Percentiles rank a stretch among this genome's conserved stretches.
Evolutionary conservation across 2,329 filamentous ascomycete genomes (phyloP).

Genomic region (Chaetothyriales sp.): DNA sequence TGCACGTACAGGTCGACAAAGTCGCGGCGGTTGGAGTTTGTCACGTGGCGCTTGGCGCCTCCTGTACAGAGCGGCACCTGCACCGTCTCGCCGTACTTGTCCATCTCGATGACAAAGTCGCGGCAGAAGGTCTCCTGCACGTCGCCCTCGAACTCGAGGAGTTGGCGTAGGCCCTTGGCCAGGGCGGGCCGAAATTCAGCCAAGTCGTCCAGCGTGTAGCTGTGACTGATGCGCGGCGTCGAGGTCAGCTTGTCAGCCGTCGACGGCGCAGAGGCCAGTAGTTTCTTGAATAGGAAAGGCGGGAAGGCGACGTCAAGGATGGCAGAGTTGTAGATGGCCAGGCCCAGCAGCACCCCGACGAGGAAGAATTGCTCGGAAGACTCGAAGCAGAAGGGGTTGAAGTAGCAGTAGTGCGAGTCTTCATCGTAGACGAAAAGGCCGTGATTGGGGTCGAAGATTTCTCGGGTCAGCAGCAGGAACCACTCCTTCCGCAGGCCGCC

Average conservation of each 20-base stretch:
- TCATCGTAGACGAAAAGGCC: conserved; percentile 90
- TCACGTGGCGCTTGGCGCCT: conserved; percentile 63
- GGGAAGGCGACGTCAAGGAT: conserved; percentile 81
- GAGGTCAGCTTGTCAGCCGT: conserved; percentile 43
- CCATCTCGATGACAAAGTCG: conserved; percentile 64
- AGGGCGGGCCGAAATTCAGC: conserved; percentile 67
- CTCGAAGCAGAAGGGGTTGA: conserved; percentile 81
- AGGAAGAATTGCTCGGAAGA: conserved; percentile 85
- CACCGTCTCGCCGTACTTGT: conserved; percentile 58
- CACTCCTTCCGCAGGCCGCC: conserved; percentile 86
- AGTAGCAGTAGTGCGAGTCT: conserved; percentile 81
- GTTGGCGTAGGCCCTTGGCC: conserved; percentile 58
- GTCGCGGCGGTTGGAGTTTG: conserved; percentile 68
- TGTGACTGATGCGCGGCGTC: conserved; percentile 46
- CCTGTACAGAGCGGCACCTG: conserved; percentile 59
- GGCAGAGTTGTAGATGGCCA: conserved; percentile 90
- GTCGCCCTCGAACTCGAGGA: conserved; percentile 73
- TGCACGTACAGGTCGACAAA: conserved; percentile 77
- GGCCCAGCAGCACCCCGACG: conserved; percentile 71
- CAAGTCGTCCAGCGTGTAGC: conserved; percentile 66
- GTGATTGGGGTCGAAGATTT: conserved; percentile 83
- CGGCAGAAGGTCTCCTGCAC: conserved; percentile 68
- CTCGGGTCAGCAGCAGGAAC: conserved; percentile 76
- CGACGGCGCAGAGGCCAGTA: conserved; percentile 57
- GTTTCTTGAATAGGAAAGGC: conserved; percentile 77